Evolutionary conservation across 1,284 basidiomycete genomes (phyloP), one percentile per base, ranked within the genome.

Genomic region (Pseudozyma sp.): DNA sequence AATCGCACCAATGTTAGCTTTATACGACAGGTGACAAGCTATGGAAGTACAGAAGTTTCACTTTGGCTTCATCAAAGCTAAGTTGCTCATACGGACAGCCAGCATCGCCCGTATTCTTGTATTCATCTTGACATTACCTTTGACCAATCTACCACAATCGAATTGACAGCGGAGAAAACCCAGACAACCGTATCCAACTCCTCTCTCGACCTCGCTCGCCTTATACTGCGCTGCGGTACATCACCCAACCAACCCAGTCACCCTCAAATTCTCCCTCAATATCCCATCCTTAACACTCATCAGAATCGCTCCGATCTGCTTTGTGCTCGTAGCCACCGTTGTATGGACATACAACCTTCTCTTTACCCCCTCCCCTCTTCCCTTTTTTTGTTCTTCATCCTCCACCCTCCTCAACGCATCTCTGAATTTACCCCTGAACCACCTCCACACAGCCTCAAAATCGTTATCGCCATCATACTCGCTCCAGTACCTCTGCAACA

Each of bases 271-370:
- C 25, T 79, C 67, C 25, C 75, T 39, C 34, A 79, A 36, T 19
- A 79, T 68, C 11, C 40, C 60, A 43, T 79, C 77, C 54, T 79
- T 77, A n/a, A 74, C 71, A 50, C 75, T 77, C 58, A 70, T 62
- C 36, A 79, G 50, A 14, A 79, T 79, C 14, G 74, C 74, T 31
- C 62, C 55, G 47, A 79, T 79, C 60, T 79, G 75, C 34, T 43
- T 60, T 11, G 75, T 79, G n/a, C 67, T 74, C 12, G 77, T 79
- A 13, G 77, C 77, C 4, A 77, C 60, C 7, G 77, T 79, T 18
- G 70, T 77, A 52, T 79, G 77, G 10, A 79, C 75, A 38, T 79
- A 79, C 42, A 79, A n/a, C 52, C 59, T 70, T 38, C 77, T 61
- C 56, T 38, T 58, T 9, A 19, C 25, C 36, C 39, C 60, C n/a